phyloP scores from a whole-genome alignment of 2,329 filamentous ascomycete genomes.

The Cladobotryum protrusum region DNA sequence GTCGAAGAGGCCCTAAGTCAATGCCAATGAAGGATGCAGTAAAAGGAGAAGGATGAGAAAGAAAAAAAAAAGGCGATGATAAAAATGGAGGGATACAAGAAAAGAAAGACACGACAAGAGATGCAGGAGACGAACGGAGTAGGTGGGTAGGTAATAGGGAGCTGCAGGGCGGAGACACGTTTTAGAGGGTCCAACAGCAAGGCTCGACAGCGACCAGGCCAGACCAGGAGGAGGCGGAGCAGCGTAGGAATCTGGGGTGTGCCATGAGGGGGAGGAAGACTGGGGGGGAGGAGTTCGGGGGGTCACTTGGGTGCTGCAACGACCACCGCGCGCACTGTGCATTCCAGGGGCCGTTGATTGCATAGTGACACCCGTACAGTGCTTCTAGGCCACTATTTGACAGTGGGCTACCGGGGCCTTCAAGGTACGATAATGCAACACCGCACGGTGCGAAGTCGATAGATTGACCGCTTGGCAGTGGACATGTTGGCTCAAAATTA shows the following conservation, averaged over 20 bases:
- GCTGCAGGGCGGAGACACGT: no score
- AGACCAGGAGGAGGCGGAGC: conserved; percentile 11
- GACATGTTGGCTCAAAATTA: no score
- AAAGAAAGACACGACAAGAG: background rate
- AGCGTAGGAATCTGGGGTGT: conserved; percentile 7
- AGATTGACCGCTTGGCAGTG: no score
- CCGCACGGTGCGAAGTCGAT: no score
- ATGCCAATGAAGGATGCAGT: background rate
- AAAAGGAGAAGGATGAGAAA: background rate
- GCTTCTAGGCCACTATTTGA: background rate
- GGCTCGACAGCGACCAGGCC: no score
- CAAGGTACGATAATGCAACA: no score
- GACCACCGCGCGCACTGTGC: background rate
- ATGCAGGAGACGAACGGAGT: background rate
- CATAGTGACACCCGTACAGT: background rate
- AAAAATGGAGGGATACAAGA: conserved; percentile 6
- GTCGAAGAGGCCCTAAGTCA: background rate
- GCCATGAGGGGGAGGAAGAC: background rate
- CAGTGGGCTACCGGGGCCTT: background rate
- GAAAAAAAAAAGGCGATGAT: conserved; percentile 1
- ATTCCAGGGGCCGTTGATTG: background rate
- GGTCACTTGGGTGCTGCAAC: background rate
- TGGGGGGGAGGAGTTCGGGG: background rate
- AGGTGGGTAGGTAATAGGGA: no score
- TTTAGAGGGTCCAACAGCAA: background rate